These are phyloP conservation scores for Rugonectria rugulosa DNA, from an alignment of 2,329 filamentous ascomycete species.

Conservation along the genomic window DNA sequence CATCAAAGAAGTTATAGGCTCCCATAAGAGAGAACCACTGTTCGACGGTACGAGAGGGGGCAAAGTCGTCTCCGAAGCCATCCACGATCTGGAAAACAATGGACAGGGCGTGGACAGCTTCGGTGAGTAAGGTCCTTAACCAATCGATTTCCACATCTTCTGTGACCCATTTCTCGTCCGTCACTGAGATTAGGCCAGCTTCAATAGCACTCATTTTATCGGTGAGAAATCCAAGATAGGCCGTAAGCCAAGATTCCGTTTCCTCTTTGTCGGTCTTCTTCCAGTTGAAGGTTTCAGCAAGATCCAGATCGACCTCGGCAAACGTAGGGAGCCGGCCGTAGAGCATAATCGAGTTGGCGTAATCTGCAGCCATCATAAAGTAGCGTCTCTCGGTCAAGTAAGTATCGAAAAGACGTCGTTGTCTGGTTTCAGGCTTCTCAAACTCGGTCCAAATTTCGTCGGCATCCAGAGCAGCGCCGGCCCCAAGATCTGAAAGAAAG, in stretches of 20 bases:
- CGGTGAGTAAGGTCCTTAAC: slow-evolving; percentile 69
- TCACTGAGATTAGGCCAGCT: slow-evolving; percentile 57
- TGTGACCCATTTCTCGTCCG: slow-evolving; percentile 57
- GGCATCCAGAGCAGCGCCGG: slow-evolving; percentile 56
- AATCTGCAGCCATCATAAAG: slow-evolving; percentile 70
- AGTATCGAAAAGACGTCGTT: slow-evolving; percentile 71
- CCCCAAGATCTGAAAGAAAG: slow-evolving; percentile 61
- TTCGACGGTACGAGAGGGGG: slow-evolving; percentile 65
- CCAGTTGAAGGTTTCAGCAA: slow-evolving; percentile 43
- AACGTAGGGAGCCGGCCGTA: slow-evolving; percentile 50
- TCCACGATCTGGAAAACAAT: slow-evolving; percentile 77
- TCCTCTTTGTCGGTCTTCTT: slow-evolving; percentile 43
- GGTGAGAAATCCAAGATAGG: slow-evolving; percentile 56
- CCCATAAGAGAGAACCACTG: slow-evolving; percentile 81
- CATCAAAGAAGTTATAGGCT: slow-evolving; percentile 73
- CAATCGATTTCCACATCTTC: slow-evolving; percentile 67
- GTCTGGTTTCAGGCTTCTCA: slow-evolving; percentile 67
- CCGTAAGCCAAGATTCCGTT: slow-evolving; percentile 55
- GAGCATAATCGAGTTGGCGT: slow-evolving; percentile 57
- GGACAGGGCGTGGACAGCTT: slow-evolving; percentile 77
- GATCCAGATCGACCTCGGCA: slow-evolving; percentile 33
- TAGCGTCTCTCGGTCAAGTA: slow-evolving; percentile 77
- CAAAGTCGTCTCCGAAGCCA: slow-evolving; percentile 60
- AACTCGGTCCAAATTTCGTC: slow-evolving; percentile 66
- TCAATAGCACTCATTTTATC: slow-evolving; percentile 59